Evolutionary conservation across 805 yeast genomes (phyloP).

Genomic region (Zygotorulaspora chibaensis): DNA sequence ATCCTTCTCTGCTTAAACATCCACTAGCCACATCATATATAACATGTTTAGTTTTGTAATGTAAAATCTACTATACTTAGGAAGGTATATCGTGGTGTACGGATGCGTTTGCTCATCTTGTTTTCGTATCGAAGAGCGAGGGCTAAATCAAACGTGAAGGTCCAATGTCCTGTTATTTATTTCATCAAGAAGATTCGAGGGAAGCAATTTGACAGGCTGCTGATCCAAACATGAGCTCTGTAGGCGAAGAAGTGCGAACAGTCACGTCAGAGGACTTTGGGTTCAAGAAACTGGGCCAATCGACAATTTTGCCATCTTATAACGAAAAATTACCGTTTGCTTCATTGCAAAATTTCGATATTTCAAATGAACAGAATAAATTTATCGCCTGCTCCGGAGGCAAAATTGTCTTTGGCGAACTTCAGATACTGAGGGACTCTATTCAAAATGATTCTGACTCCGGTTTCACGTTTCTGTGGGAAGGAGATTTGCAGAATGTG

Average conservation of each 20-base stretch:
- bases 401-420: constrained; percentile 35
- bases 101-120: not conserved
- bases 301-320: constrained; percentile 35
- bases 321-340: constrained; percentile 38
- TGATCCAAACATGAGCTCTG: constrained; percentile 13
- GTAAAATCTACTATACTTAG: not conserved
- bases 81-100: no score
- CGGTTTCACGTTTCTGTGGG: constrained; percentile 12
- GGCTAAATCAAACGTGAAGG: not conserved
- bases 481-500: constrained; percentile 22
- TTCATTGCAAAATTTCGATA: constrained; percentile 36
- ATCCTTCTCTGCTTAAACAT: constrained; percentile 79
- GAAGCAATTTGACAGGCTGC: not conserved
- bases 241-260: constrained; percentile 25
- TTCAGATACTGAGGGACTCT: constrained; percentile 33
- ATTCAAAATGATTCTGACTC: constrained; percentile 21
- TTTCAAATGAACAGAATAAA: constrained; percentile 32
- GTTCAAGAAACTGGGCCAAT: constrained; percentile 38
- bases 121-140: not conserved
- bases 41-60: not conserved
- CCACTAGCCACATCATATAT: not conserved
- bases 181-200: not conserved
- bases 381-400: constrained; percentile 40
- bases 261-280: constrained; percentile 42
- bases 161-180: not conserved